Evolutionary conservation across 805 yeast genomes (phyloP).

Genomic region (Zygosaccharomyces bailii): DNA sequence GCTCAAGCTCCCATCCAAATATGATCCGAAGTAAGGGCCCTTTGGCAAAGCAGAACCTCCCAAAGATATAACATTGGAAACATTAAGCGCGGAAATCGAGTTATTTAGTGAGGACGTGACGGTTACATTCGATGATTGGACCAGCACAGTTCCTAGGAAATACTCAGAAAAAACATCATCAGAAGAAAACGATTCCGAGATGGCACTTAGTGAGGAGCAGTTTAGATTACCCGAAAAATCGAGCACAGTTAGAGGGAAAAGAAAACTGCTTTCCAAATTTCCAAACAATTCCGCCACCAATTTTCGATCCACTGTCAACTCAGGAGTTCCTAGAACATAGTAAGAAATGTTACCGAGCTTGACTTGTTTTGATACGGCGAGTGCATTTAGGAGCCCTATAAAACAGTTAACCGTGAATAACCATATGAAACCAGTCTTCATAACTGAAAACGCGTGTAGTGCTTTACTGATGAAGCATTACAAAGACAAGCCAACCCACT

Average conservation of each 20-base stretch:
- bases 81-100: constrained; percentile 2
- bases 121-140: background rate
- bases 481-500: no score
- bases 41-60: constrained; percentile 5
- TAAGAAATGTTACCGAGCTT: constrained; percentile 3
- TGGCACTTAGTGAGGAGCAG: background rate
- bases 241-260: constrained; percentile 2
- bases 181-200: constrained; percentile 2
- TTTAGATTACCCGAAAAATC: constrained; percentile 1
- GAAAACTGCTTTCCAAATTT: constrained; percentile 2
- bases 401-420: background rate
- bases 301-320: constrained; percentile 2
- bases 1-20: constrained; percentile 3
- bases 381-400: background rate
- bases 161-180: constrained; percentile 5
- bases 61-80: constrained; percentile 1
- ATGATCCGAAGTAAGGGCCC: constrained; percentile 3
- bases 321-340: constrained; percentile 3
- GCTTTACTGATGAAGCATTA: no score
- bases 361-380: constrained; percentile 3
- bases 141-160: constrained; percentile 1
- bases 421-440: background rate
- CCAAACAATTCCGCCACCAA: constrained; percentile 1
- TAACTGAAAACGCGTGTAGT: background rate
- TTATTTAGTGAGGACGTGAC: background rate